Evolutionary conservation across 805 yeast genomes (phyloP).

Genomic region (Crinitomyces ghanaensis): DNA sequence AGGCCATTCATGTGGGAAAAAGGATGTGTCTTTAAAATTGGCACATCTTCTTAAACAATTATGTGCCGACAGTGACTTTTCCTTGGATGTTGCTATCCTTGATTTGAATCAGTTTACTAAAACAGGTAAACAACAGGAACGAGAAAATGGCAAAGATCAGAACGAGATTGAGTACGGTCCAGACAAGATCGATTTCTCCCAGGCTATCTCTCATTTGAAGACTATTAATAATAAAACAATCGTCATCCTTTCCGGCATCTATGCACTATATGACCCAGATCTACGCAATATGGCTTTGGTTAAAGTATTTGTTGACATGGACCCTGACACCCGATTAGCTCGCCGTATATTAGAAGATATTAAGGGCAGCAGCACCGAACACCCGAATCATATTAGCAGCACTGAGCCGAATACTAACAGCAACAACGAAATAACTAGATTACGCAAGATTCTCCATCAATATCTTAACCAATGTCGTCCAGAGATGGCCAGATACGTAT

Average conservation of each 20-base stretch:
- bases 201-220: background rate
- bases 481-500: conserved; percentile 56
- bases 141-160: too few species aligned
- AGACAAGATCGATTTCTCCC: too few species aligned
- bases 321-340: conserved; percentile 74
- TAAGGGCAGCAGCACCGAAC: too few species aligned
- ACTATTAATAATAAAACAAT: conserved; percentile 14
- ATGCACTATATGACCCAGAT: conserved; percentile 57
- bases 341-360: conserved; percentile 42
- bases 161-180: too few species aligned
- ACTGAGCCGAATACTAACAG: too few species aligned
- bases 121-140: too few species aligned
- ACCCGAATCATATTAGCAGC: too few species aligned
- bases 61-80: too few species aligned
- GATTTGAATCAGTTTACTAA: too few species aligned
- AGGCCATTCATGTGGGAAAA: background rate
- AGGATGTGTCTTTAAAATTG: too few species aligned
- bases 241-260: conserved; percentile 60
- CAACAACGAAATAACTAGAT: conserved; percentile 15
- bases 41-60: too few species aligned
- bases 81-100: too few species aligned
- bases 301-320: conserved; percentile 70
- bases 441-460: conserved; percentile 26
- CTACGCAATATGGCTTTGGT: conserved; percentile 47
- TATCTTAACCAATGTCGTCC: conserved; percentile 49